Percentiles rank a stretch among this genome's conserved stretches.
Conservation (phyloP, 805 yeast genomes). For the Zygoascus flipseniorum region DNA sequence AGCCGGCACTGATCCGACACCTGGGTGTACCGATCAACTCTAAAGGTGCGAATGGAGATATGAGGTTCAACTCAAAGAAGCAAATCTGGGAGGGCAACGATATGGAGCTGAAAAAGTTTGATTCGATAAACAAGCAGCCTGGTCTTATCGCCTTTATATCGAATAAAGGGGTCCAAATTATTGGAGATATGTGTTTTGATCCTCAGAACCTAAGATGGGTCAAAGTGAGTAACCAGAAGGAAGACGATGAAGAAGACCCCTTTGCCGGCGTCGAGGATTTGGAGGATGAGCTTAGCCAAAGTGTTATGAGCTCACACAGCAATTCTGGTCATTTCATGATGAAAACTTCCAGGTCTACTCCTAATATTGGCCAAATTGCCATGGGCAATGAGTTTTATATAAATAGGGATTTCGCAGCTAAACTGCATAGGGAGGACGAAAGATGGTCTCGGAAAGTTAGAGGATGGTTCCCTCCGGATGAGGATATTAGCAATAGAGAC, state of each 20-base stretch:
- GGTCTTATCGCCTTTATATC: conserved; percentile 30
- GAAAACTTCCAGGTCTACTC: background rate
- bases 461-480: conserved; percentile 27
- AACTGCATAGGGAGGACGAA: conserved; percentile 27
- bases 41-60: conserved; percentile 28
- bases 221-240: conserved; percentile 32
- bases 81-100: conserved; percentile 62
- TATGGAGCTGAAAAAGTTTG: conserved; percentile 45
- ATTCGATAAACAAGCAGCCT: conserved; percentile 25
- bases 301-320: background rate
- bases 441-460: conserved; percentile 27
- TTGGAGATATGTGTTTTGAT: conserved; percentile 54
- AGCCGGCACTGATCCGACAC: conserved; percentile 14
- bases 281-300: conserved; percentile 5
- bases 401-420: conserved; percentile 18
- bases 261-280: conserved; percentile 45
- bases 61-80: conserved; percentile 46
- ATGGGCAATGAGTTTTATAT: conserved; percentile 29
- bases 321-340: background rate
- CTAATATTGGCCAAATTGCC: conserved; percentile 18
- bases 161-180: conserved; percentile 33
- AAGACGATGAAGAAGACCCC: conserved; percentile 33
- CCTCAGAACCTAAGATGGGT: conserved; percentile 51
- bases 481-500: conserved; percentile 16
- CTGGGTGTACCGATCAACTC: conserved; percentile 14